Evolutionary conservation across 2,329 filamentous ascomycete species (phyloP).

Genomic region (Juglanconis oblonga): DNA sequence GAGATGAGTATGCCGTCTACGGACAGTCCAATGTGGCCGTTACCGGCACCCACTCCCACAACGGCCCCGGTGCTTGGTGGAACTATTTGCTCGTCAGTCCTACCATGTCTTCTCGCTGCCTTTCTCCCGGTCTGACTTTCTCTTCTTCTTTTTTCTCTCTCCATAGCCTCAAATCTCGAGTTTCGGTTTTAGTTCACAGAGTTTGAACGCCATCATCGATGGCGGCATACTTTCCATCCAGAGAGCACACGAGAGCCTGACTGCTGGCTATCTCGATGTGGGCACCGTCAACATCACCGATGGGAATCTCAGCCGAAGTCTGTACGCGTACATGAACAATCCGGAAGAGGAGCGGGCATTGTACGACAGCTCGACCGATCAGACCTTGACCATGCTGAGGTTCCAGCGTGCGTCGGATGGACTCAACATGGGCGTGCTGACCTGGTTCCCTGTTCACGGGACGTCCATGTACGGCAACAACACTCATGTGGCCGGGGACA

Average conservation of each 20-base stretch:
- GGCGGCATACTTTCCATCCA: slow-evolving; percentile 79
- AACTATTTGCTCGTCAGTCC: slow-evolving; percentile 70
- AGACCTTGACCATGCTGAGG: slow-evolving; percentile 72
- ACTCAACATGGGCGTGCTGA: slow-evolving; percentile 75
- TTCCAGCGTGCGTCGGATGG: slow-evolving; percentile 70
- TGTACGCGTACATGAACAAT: slow-evolving; percentile 82
- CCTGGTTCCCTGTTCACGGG: slow-evolving; percentile 88
- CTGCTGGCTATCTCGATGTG: slow-evolving; percentile 64
- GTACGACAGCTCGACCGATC: slow-evolving; percentile 66
- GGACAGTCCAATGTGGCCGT: slow-evolving; percentile 79
- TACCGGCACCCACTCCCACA: slow-evolving; percentile 90
- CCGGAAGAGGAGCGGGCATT: slow-evolving; percentile 66
- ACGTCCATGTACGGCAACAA: slow-evolving; percentile 90
- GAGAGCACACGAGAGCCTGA: slow-evolving; percentile 69
- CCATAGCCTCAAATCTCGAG: slow-evolving; percentile 75
- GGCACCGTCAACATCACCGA: slow-evolving; percentile 60
- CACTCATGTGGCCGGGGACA: slow-evolving; percentile 83
- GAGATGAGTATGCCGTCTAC: slow-evolving; percentile 71
- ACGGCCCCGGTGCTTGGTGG: slow-evolving; percentile 87
- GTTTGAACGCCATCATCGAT: slow-evolving; percentile 84
- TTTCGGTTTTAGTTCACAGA: slow-evolving; percentile 80
- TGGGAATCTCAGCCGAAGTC: slow-evolving; percentile 80
- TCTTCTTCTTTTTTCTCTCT: neutral
- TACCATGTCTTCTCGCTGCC: too few relatives aligned
- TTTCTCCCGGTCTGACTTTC: neutral